These are phyloP conservation scores for Hanseniaspora pseudoguilliermondii DNA, from an alignment of 805 yeast genomes.

Conservation along the genomic window DNA sequence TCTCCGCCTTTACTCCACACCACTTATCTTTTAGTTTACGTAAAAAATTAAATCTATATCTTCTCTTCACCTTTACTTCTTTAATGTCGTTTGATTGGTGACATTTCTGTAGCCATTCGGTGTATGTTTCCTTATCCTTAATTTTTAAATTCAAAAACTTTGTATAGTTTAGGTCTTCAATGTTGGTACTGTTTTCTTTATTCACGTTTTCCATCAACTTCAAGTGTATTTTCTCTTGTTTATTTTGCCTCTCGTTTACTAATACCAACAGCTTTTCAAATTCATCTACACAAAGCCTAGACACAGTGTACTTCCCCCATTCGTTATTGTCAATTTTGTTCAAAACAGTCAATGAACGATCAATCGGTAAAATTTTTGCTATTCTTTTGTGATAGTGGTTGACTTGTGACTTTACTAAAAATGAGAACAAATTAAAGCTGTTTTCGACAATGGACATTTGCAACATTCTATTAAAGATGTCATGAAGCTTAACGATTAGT, in stretches of 20 bases:
- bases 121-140: neutral
- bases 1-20: neutral
- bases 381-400: neutral
- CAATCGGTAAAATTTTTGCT: neutral
- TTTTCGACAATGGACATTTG: neutral
- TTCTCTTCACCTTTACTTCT: neutral
- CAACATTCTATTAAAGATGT: neutral
- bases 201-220: neutral
- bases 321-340: neutral
- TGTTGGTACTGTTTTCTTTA: neutral
- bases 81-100: neutral
- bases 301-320: slow-evolving; percentile 2
- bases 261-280: neutral
- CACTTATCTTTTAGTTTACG: neutral
- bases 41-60: neutral
- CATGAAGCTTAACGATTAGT: neutral
- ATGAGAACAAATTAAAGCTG: neutral
- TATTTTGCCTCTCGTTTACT: neutral
- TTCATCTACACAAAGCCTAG: neutral
- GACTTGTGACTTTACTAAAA: neutral
- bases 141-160: neutral
- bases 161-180: neutral
- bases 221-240: neutral
- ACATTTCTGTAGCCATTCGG: neutral
- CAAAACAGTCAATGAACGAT: neutral